These are phyloP conservation scores for Fusarium luffae DNA, from an alignment of 2,329 filamentous ascomycete genomes.

Conservation along the genomic window DNA sequence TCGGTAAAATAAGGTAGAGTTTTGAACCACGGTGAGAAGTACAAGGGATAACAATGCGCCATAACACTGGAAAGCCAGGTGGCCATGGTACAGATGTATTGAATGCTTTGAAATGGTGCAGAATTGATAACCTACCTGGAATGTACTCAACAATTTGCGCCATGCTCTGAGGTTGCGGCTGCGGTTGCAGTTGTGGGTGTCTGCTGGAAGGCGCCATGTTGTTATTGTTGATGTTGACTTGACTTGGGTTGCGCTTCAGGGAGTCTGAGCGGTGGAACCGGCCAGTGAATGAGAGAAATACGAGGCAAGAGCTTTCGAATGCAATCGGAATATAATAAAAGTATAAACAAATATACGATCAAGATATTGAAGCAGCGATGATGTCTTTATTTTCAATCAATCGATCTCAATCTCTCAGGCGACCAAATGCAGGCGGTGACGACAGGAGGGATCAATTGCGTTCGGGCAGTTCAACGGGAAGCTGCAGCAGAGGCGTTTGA, in stretches of 20 bases:
- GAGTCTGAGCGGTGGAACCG: constrained; percentile 20
- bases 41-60: constrained; percentile 49
- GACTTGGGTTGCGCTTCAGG: constrained; percentile 43
- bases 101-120: constrained; percentile 2
- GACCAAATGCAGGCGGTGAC: constrained; percentile 40
- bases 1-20: constrained; percentile 23
- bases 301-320: constrained; percentile 10
- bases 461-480: constrained; percentile 26
- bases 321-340: constrained; percentile 5
- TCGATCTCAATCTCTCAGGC: constrained; percentile 16
- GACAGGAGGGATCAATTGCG: constrained; percentile 17
- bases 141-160: constrained; percentile 97
- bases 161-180: constrained; percentile 64
- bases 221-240: constrained; percentile 31
- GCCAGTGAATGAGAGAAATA: constrained; percentile 1
- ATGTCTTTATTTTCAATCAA: constrained; percentile 27
- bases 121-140: constrained; percentile 72
- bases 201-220: constrained; percentile 64
- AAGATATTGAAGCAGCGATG: constrained; percentile 19
- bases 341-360: constrained; percentile 25
- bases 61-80: constrained; percentile 34
- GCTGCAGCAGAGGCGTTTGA: constrained; percentile 24
- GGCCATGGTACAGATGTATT: constrained; percentile 16
- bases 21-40: constrained; percentile 12
- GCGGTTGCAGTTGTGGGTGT: constrained; percentile 39